Conservation (phyloP, 768 basidiomycete genomes). For the Mycena leptocephala region DNA sequence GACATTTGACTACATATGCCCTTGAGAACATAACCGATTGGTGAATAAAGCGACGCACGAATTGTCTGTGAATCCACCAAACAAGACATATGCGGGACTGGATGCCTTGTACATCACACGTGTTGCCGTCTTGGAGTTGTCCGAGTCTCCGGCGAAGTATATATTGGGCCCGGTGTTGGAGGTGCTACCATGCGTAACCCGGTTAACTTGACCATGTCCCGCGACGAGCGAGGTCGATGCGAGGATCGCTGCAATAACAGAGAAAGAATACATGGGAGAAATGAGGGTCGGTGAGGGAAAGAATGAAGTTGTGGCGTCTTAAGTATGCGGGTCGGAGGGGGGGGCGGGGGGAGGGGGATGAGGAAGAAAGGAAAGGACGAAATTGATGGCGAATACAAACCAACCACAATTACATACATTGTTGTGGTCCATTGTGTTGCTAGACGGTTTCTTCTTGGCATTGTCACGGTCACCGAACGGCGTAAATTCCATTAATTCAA, state of each 20-base stretch:
- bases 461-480: too few relatives aligned
- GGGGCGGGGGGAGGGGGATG: conserved; percentile 3
- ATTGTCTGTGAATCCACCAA: conserved; percentile 35
- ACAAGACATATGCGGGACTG: conserved; percentile 35
- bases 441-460: neutral
- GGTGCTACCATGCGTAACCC: conserved; percentile 26
- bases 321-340: neutral
- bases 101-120: conserved; percentile 42
- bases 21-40: neutral
- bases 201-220: conserved; percentile 40
- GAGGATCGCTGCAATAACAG: conserved; percentile 15
- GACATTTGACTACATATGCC: conserved; percentile 37
- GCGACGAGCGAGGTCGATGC: conserved; percentile 24
- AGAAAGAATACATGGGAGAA: conserved; percentile 26
- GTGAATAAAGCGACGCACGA: conserved; percentile 22
- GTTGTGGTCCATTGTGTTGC: neutral
- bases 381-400: neutral
- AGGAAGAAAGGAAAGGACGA: conserved; percentile 13
- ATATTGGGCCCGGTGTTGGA: conserved; percentile 39
- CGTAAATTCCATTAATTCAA: neutral
- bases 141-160: conserved; percentile 36
- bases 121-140: conserved; percentile 37
- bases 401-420: conserved; percentile 1
- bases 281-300: conserved; percentile 21
- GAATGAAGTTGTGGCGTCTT: conserved; percentile 8